phyloP scores from a whole-genome alignment of 768 basidiomycete genomes.

The Collybiopsis confluens region DNA sequence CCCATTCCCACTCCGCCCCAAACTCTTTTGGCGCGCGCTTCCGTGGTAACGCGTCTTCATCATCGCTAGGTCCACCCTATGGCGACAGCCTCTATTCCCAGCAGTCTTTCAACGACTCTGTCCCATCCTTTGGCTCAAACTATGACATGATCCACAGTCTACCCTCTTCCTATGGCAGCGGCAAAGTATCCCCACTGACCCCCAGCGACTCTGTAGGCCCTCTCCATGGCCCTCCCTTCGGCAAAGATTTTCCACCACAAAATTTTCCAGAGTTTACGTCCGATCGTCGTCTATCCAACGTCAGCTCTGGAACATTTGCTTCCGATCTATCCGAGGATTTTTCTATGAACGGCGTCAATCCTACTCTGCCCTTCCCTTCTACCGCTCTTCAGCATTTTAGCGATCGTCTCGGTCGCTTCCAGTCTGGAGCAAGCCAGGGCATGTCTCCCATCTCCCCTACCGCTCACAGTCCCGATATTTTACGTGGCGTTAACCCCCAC shows the following conservation, averaged over 20 bases:
- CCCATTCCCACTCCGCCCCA: slow-evolving; percentile 31
- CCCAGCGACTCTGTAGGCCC: slow-evolving; percentile 59
- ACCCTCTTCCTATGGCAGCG: slow-evolving; percentile 62
- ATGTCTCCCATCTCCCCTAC: slow-evolving; percentile 48
- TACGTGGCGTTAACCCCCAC: slow-evolving; percentile 68
- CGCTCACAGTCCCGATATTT: slow-evolving; percentile 46
- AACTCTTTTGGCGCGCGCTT: slow-evolving; percentile 36
- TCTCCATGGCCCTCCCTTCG: slow-evolving; percentile 49
- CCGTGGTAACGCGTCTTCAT: slow-evolving; percentile 68
- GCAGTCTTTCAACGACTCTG: slow-evolving; percentile 54
- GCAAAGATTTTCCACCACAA: slow-evolving; percentile 57
- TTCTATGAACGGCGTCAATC: slow-evolving; percentile 43
- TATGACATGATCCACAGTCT: slow-evolving; percentile 66
- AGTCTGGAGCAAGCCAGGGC: slow-evolving; percentile 32
- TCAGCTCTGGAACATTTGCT: slow-evolving; percentile 38
- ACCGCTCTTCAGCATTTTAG: slow-evolving; percentile 53
- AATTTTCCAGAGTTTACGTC: slow-evolving; percentile 53
- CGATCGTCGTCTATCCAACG: slow-evolving; percentile 51
- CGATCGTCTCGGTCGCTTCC: slow-evolving; percentile 55
- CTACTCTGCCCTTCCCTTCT: slow-evolving; percentile 43
- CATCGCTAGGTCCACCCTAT: slow-evolving; percentile 58
- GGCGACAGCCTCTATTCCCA: slow-evolving; percentile 58
- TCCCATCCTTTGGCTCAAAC: slow-evolving; percentile 53
- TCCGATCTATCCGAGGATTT: slow-evolving; percentile 66
- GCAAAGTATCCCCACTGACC: slow-evolving; percentile 73